Percentiles rank a stretch among this genome's conserved stretches.
phyloP scores from a whole-genome alignment of 148 eudicot species.

The Diospyros kaki region DNA sequence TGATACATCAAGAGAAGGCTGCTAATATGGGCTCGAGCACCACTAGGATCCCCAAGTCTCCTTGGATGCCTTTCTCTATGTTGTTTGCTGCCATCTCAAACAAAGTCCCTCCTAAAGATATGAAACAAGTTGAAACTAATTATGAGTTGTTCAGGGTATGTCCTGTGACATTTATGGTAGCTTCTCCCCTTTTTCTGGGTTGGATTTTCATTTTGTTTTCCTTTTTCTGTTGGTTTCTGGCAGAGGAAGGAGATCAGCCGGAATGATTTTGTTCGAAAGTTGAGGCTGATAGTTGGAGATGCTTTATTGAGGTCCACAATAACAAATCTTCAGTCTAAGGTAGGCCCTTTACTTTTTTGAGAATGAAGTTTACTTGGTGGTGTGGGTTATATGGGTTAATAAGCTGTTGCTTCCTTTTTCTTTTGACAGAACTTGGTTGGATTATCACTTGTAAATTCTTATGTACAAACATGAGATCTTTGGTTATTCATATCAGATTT shows the following conservation, averaged over 20 bases:
- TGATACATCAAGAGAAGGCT: conserved; percentile 30
- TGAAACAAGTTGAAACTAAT: conserved; percentile 47
- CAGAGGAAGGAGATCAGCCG: conserved; percentile 31
- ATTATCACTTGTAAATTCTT: not conserved
- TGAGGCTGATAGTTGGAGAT: conserved; percentile 39
- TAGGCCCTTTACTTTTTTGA: not conserved
- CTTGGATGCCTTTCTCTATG: conserved; percentile 79
- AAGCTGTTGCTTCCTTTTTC: not conserved
- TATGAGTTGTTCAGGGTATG: conserved; percentile 60
- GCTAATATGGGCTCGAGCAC: conserved; percentile 33
- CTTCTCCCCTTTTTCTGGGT: not conserved
- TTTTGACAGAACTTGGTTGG: not conserved
- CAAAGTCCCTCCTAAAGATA: conserved; percentile 39
- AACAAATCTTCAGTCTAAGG: conserved; percentile 29
- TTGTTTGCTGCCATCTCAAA: conserved; percentile 59
- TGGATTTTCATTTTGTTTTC: not conserved
- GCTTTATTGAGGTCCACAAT: conserved; percentile 32
- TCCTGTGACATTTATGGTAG: not conserved
- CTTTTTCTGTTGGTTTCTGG: not conserved
- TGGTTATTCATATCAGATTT: not conserved
- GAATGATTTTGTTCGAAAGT: conserved; percentile 27
- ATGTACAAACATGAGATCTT: not conserved
- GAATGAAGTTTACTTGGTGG: not conserved
- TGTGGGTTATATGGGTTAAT: not conserved
- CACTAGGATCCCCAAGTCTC: conserved; percentile 52